Evolutionary conservation across 176 grass and related monocot genomes (phyloP), one percentile per base, ranked within the genome.

Genomic region (Lolium rigidum): DNA sequence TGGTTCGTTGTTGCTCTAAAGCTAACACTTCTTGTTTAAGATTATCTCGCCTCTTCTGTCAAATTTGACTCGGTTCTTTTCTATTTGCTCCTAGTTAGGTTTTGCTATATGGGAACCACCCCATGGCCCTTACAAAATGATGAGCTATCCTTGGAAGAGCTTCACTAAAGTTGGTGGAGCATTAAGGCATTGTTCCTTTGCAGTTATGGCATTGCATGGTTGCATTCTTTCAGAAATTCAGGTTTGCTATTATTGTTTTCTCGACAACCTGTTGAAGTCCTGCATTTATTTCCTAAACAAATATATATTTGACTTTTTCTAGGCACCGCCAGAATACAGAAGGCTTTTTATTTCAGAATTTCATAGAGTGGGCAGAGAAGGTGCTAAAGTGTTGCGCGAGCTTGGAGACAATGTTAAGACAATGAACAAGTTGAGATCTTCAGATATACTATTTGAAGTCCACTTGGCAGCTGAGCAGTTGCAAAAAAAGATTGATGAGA

Each of bases 201-300:
- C 80, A 77, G 90, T 99, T 63, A 99, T 99, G 97, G 97, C 97
- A 13, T 91, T 99, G 85, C 97, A 99, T 90, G 97, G 94, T 44
- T 99, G 94, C 90, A 94, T 99, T 94, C 92, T 99, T 72, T 93
- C 97, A 24, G 97, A 99, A 92, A 97, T 99, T 80, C 97, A 97
- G 94, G 97, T 99, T 82, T 82, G 78, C 64, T 41, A 62, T 66
- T 83, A 48, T 72, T 39, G 18, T 78, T 43, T 57, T 3, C 54
- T 76, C 3, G 68, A 25, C 3, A 71, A 58, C 65, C 43, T 88
- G 39, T 77, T 78, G 46, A 55, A 50, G 21, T 69, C 77, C 31
- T 77, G 3, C 21, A 47, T 77, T 60, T 76, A 15, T 71, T 81
- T 71, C 35, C 22, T 84, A 22, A 84, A 37, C 14, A 71, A 59